Base-by-base conservation (phyloP, 2,329 filamentous ascomycete species). In the Fusarium pseudonygamai region DNA sequence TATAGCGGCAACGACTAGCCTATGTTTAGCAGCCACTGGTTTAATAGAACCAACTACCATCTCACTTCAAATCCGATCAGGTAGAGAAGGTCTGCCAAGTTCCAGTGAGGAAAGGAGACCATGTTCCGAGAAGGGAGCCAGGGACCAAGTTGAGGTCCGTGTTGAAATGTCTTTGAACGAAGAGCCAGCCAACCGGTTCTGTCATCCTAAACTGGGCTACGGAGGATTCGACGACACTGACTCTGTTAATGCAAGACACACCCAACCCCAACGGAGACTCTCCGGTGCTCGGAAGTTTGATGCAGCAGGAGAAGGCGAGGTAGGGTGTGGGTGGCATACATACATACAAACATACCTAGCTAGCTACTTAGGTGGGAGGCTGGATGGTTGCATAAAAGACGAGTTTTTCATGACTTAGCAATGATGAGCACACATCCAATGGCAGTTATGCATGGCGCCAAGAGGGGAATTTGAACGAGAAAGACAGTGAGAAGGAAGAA, bases 1-100 rank as follows among this genome's bases (percentile, higher is more conserved):
- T 71, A 64, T 77, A 72, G 74, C 71, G 72, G 67, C 73, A 61
- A 56, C 56, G 34, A 56, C 73, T 77, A 74, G 60, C 45, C 65
- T 60, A 60, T 55, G 57, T 69, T 69, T 49, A 71, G 65, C 72
- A 61, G 69, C 74, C 58, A 75, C 74, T 47, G 62, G 60, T 70
- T 64, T 28, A 47, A 58, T 45, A 56, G 40, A 53, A 43, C 58
- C 46, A 60, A 59, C 47, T 45, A 46, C 30, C 18, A 68, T 36
- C 37, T 46, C 36, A 49, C 47, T 30, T 28, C 12, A 43, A 47
- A 39, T 55, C 43, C 64, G 64, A 64, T 56, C 65, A 47, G 53
- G 46, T 34, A 34, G 59, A 20, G 36, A 72, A 61, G 28, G 28
- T 46, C 24, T 55, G 34, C 36, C 32, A 52, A 45, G 45, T 28